Conservation (phyloP, 2,329 filamentous ascomycete genomes). For the Podosphaera leucotricha region DNA sequence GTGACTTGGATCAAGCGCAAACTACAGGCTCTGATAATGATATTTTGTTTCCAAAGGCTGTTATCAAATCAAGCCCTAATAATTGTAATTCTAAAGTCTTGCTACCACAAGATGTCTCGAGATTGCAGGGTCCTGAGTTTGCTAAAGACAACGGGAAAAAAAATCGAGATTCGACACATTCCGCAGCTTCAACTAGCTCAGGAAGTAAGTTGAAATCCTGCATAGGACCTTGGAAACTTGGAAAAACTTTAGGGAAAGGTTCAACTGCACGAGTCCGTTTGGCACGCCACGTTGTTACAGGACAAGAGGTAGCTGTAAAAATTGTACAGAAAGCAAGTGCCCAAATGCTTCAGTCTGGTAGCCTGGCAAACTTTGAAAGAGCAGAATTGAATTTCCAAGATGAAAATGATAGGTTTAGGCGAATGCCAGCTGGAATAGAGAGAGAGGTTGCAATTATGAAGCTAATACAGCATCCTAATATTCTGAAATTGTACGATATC, state of each 20-base stretch:
- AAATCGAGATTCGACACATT: slow-evolving; percentile 19
- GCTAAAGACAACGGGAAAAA: slow-evolving; percentile 15
- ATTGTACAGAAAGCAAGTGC: slow-evolving; percentile 74
- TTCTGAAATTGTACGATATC: slow-evolving; percentile 84
- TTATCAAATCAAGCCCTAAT: background rate
- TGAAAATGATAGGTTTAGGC: slow-evolving; percentile 34
- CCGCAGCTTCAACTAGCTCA: slow-evolving; percentile 17
- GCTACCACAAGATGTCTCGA: slow-evolving; percentile 3
- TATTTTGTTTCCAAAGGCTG: background rate
- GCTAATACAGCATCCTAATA: slow-evolving; percentile 80
- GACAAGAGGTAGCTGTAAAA: slow-evolving; percentile 75
- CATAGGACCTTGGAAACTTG: slow-evolving; percentile 85
- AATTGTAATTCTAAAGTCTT: slow-evolving; percentile 2
- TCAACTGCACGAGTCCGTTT: slow-evolving; percentile 73
- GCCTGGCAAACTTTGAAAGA: slow-evolving; percentile 59
- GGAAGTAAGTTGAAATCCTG: slow-evolving; percentile 33
- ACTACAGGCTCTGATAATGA: background rate
- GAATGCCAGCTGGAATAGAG: slow-evolving; percentile 73
- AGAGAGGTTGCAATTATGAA: slow-evolving; percentile 95
- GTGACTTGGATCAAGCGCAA: background rate
- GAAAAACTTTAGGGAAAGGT: slow-evolving; percentile 70
- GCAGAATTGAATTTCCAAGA: slow-evolving; percentile 36
- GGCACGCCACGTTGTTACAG: slow-evolving; percentile 56
- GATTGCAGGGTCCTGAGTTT: slow-evolving; percentile 16
- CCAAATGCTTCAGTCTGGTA: slow-evolving; percentile 62